phyloP scores from a whole-genome alignment of 73 alveolate genomes.

The Blepharisma japonicum region DNA sequence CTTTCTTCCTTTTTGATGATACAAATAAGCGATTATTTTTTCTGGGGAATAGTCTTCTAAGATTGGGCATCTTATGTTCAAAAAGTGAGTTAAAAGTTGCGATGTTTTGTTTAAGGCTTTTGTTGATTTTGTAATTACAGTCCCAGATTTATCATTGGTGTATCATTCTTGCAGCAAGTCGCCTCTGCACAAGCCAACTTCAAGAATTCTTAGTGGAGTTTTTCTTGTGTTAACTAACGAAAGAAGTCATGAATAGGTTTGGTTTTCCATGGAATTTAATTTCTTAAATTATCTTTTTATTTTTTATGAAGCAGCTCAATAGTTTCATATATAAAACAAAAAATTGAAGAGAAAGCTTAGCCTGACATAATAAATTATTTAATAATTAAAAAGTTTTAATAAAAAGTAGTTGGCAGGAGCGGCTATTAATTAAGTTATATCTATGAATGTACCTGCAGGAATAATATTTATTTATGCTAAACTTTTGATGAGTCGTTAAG shows the following conservation, averaged over 20 bases:
- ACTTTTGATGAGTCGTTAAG: no score
- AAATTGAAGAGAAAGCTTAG: no score
- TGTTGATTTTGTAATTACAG: neutral
- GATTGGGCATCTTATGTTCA: neutral
- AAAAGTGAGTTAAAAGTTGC: conserved; percentile 9
- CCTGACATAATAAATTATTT: no score
- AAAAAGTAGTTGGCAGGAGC: no score
- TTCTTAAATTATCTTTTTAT: no score
- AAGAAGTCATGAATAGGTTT: conserved; percentile 2
- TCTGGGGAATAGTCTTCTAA: conserved; percentile 25
- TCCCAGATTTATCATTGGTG: neutral
- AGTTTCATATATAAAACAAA: no score
- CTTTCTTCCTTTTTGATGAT: neutral
- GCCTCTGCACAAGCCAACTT: conserved; percentile 12
- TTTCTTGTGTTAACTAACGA: neutral
- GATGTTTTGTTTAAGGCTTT: neutral
- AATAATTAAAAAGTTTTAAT: no score
- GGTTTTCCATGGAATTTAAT: neutral
- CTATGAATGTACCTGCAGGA: no score
- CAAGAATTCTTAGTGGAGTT: neutral
- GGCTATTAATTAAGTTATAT: no score
- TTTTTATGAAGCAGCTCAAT: no score
- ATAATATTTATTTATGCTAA: no score
- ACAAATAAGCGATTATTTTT: neutral
- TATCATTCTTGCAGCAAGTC: conserved; percentile 2